Evolutionary conservation across 208 protist genomes (phyloP), one percentile per base, ranked within the genome.

Genomic region (Crithidia expoeki): DNA sequence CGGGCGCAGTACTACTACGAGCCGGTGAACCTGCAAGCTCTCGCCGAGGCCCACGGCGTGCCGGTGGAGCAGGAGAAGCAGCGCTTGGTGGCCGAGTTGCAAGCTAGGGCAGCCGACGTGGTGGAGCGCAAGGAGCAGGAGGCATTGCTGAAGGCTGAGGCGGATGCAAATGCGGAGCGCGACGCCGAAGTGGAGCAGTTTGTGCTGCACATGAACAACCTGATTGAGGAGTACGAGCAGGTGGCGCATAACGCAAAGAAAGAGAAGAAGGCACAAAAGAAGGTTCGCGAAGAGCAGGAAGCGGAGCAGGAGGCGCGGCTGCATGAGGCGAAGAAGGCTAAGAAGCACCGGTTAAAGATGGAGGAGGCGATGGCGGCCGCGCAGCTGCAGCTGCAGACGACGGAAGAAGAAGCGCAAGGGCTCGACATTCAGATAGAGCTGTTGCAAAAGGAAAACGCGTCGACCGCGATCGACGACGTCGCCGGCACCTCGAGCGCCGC

Each of bases 181-280:
- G 83, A 94, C 56, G 32, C 64, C 27, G 73, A 81, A 62, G 82
- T 90, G 32, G 81, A 86, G 47, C 17, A 50, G 49, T 95, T 93
- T 68, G 81, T 87, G 23, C 59, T 89, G 51, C 81, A 87, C 60
- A 92, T 94, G 88, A 93, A 97, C 75, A 32, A 38, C 1, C 74
- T 91, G 60, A 95, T 94, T 50, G 85, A 94, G 34, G 89, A 97
- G 70, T 94, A 93, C 77, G 88, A 94, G 70, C 14, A 65, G 30
- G 70, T 93, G 19, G 78, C 83, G 2, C 62, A 51, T 36, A 63
- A 42, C 11, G 76, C 66, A 6, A 95, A 95, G 79, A 81, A 86
- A 47, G 80, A 81, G 42, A 97, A 94, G 74, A 93, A 93, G 77
- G 59, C 51, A n/a, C 51, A 63, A 58, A 97, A 95, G 72, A 81